Evolutionary conservation across 2,329 filamentous ascomycete species (phyloP).

Genomic region (Sodiomyces alkalinus): DNA sequence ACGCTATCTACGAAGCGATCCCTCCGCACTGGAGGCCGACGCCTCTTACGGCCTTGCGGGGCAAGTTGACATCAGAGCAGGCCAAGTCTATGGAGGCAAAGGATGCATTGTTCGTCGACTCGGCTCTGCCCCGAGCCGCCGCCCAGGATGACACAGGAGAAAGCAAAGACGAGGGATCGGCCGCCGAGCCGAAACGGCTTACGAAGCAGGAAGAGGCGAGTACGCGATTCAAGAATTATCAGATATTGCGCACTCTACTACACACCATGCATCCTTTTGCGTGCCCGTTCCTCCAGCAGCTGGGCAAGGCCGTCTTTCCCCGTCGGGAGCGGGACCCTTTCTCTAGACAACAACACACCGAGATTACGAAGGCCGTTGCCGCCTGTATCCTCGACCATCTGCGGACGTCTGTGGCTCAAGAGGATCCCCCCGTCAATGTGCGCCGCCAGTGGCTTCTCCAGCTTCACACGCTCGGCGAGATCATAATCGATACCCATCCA

Average conservation of each 20-base stretch:
- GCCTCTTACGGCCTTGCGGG: too few relatives aligned
- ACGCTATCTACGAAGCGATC: slow-evolving; percentile 56
- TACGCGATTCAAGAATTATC: slow-evolving; percentile 54
- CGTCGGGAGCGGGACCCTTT: slow-evolving; percentile 57
- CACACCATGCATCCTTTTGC: slow-evolving; percentile 65
- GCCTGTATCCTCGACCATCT: slow-evolving; percentile 55
- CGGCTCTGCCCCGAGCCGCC: not conserved
- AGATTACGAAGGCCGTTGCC: slow-evolving; percentile 51
- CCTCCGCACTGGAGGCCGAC: slow-evolving; percentile 46
- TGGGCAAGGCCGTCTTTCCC: slow-evolving; percentile 68
- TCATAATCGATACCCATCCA: slow-evolving; percentile 50
- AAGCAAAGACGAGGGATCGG: slow-evolving; percentile 7
- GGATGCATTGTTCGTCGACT: too few relatives aligned
- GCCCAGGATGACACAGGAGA: not conserved
- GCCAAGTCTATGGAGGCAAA: too few relatives aligned
- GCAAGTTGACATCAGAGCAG: too few relatives aligned
- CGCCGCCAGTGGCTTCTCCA: slow-evolving; percentile 74
- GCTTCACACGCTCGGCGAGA: slow-evolving; percentile 60
- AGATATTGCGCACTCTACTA: slow-evolving; percentile 60
- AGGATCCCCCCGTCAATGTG: slow-evolving; percentile 40
- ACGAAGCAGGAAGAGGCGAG: slow-evolving; percentile 27
- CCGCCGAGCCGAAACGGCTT: slow-evolving; percentile 18
- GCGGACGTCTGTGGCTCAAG: slow-evolving; percentile 25
- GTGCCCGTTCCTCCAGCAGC: slow-evolving; percentile 71
- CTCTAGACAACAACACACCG: slow-evolving; percentile 35